Evolutionary conservation across 129 eudicot species (phyloP).

Genomic region (Silybum marianum): DNA sequence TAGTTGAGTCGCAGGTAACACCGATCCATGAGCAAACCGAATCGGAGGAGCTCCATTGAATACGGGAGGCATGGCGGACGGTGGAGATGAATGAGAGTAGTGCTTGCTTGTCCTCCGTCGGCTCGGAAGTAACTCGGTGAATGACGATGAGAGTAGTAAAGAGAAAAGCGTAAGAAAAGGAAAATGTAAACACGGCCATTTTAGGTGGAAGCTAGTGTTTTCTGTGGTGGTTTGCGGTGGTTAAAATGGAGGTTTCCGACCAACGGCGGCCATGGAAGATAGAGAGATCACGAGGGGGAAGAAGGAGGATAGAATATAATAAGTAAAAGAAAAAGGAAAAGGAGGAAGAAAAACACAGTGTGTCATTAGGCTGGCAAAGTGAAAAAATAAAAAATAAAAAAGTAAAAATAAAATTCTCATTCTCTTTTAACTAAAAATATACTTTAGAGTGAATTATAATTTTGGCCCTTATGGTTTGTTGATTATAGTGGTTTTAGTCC

Average conservation of each 20-base stretch:
- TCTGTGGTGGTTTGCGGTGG: background rate
- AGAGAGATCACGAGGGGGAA: conserved; percentile 36
- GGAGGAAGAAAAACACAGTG: conserved; percentile 8
- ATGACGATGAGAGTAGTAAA: background rate
- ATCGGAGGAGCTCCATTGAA: conserved; percentile 59
- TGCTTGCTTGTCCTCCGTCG: conserved; percentile 72
- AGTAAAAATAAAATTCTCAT: background rate
- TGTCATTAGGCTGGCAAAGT: conserved; percentile 34
- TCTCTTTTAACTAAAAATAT: background rate
- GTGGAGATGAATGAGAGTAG: conserved; percentile 58
- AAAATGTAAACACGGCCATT: background rate
- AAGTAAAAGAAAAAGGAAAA: background rate
- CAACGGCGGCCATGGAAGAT: conserved; percentile 37
- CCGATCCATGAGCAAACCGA: conserved; percentile 84
- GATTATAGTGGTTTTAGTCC: background rate
- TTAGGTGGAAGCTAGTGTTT: conserved; percentile 5
- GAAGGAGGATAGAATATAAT: too few relatives aligned
- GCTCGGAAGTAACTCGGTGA: conserved; percentile 52
- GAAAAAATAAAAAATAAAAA: background rate
- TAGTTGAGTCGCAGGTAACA: conserved; percentile 57
- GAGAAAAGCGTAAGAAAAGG: background rate
- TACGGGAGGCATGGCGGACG: conserved; percentile 59
- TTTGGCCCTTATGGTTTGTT: background rate
- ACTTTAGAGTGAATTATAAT: too few relatives aligned
- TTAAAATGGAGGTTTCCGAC: conserved; percentile 34